Evolutionary conservation across 306 rosid genomes (phyloP).

Genomic region (Trifolium pratense): DNA sequence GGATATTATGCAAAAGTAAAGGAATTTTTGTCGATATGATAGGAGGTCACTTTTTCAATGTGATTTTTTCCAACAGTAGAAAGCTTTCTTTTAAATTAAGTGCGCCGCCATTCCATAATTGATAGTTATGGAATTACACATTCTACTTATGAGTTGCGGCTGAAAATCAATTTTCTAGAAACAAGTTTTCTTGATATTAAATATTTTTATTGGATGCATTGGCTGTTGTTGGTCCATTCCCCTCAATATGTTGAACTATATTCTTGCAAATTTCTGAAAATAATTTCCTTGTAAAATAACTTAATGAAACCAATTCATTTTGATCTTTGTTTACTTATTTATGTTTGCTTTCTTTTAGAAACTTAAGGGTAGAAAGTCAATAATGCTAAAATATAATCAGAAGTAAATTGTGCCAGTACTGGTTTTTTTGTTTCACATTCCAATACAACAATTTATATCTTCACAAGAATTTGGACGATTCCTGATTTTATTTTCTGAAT

Average conservation of each 20-base stretch:
- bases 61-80: background rate
- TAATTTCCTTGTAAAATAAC: conserved; percentile 25
- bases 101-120: conserved; percentile 8
- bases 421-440: too few relatives aligned
- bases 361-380: conserved; percentile 23
- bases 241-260: conserved; percentile 34
- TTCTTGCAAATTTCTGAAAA: conserved; percentile 17
- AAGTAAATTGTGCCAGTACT: background rate
- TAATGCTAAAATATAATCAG: conserved; percentile 12
- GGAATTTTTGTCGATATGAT: conserved; percentile 11
- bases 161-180: conserved; percentile 21
- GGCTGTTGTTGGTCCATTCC: conserved; percentile 8
- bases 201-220: conserved; percentile 21
- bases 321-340: conserved; percentile 21
- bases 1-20: conserved; percentile 33
- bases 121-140: conserved; percentile 27
- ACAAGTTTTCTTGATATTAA: conserved; percentile 19
- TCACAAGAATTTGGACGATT: conserved; percentile 10
- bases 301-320: conserved; percentile 33
- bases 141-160: background rate
- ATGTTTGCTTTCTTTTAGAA: background rate
- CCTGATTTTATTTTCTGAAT: conserved; percentile 29
- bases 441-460: conserved; percentile 4
- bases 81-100: conserved; percentile 26
- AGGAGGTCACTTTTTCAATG: conserved; percentile 9